These are phyloP conservation scores for Penicillium simplicissimum DNA, from an alignment of 495 filamentous ascomycete species.

Conservation along the genomic window DNA sequence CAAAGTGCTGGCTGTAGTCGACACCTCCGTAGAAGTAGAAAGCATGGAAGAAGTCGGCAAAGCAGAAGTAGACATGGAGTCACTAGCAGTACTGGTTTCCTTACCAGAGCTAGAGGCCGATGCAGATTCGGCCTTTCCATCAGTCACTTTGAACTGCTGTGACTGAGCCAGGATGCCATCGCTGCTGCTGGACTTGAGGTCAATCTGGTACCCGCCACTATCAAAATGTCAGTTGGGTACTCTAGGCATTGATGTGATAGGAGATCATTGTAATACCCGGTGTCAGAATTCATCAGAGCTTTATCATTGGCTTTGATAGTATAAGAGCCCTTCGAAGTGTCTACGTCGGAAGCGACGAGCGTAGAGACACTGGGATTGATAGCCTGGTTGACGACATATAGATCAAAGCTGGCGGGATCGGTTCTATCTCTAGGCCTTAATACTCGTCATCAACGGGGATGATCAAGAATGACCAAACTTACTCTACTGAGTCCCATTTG, in stretches of 20 bases:
- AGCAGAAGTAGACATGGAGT: slow-evolving; percentile 21
- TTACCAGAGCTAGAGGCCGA: slow-evolving; percentile 34
- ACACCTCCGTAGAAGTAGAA: slow-evolving; percentile 22
- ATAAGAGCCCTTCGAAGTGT: slow-evolving; percentile 32
- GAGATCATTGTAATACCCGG: slow-evolving; percentile 19
- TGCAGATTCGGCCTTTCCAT: slow-evolving; percentile 13
- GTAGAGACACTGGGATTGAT: slow-evolving; percentile 40
- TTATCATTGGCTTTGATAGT: slow-evolving; percentile 27
- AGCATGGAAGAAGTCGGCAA: slow-evolving; percentile 17
- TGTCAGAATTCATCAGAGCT: slow-evolving; percentile 13
- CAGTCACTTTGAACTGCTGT: slow-evolving; percentile 35
- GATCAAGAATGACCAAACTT: slow-evolving; percentile 2
- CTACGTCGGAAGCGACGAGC: slow-evolving; percentile 36
- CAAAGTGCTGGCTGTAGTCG: slow-evolving; percentile 13
- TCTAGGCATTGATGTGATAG: background rate
- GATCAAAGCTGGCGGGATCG: slow-evolving; percentile 36
- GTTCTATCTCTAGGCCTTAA: slow-evolving; percentile 23
- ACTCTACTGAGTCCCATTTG: slow-evolving; percentile 35
- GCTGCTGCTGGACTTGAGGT: slow-evolving; percentile 27
- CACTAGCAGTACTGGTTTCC: slow-evolving; percentile 32
- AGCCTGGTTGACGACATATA: slow-evolving; percentile 39
- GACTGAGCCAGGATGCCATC: slow-evolving; percentile 40
- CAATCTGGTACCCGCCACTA: slow-evolving; percentile 39
- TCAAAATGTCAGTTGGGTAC: background rate
- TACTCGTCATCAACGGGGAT: background rate